Evolutionary conservation across 768 basidiomycete genomes (phyloP), one percentile per base, ranked within the genome.

Genomic region (Polyporus arcularius): DNA sequence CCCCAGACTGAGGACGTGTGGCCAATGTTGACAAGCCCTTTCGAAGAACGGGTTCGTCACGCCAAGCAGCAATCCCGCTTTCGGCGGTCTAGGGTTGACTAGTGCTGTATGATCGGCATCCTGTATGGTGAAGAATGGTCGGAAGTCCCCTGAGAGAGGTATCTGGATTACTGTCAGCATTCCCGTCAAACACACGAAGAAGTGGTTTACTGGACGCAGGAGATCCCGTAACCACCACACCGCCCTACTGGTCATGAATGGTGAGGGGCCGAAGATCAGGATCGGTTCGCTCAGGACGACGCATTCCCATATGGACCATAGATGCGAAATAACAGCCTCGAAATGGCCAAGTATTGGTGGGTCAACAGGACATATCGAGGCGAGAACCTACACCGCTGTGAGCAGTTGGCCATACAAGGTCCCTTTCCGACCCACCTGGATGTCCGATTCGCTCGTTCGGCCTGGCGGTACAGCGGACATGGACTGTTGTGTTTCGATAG

Each of bases 71-170:
- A 92, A 72, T 1, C 93, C 94, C 1, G 87, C 73, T 71, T 86
- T 86, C 0, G 92, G 93, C n/a, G 87, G 84, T 32, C 90, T 84
- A 62, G 87, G 87, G 71, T 93, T 94, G 45, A 97, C 87, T 12
- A 99, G 73, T 2, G 80, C 68, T 3, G 80, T 66, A 63, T 89
- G 86, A 61, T 97, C 95, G n/a, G 82, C 82, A 68, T 98, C 96
- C 71, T 98, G 96, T 67, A 99, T 94, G 15, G 96, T 97, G 65
- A 98, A 91, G 73, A 96, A 99, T 0, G 96, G 96, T 9, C 96
- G 83, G 67, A 93, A 85, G 69, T 99, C 96, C 1, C 85, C 85
- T 0, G 88, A 84, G 8, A 92, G 79, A 4, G 94, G 93, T 32
- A 96, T 87, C 93, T 94, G 60, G 45, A 35, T 41, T 42, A 53